phyloP scores from a whole-genome alignment of 129 eudicot species.

The Helichrysum umbraculigerum region DNA sequence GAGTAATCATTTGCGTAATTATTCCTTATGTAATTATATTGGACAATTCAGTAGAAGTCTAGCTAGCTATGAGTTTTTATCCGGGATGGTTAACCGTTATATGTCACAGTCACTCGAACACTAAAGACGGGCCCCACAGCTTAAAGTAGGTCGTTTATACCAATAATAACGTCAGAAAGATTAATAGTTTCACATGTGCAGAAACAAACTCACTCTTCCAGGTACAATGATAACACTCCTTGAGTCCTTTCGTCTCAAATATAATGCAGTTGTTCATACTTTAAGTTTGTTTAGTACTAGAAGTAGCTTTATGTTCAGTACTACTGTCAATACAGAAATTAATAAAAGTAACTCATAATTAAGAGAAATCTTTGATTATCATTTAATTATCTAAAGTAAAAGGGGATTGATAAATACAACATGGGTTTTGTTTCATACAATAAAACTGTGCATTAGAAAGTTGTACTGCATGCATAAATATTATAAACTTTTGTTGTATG shows the following conservation, averaged over 20 bases:
- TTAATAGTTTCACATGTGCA: neutral
- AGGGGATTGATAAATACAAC: too few relatives aligned
- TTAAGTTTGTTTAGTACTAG: too few relatives aligned
- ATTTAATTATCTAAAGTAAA: neutral
- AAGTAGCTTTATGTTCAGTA: neutral
- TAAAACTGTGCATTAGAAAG: too few relatives aligned
- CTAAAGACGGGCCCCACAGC: slow-evolving; percentile 4
- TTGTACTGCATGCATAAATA: too few relatives aligned
- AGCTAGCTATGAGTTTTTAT: neutral
- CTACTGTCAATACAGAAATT: neutral
- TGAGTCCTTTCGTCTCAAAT: neutral
- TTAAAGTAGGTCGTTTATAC: neutral
- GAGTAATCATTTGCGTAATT: neutral
- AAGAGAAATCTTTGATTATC: neutral
- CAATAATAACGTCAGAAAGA: neutral
- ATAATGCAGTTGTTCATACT: neutral
- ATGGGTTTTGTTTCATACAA: too few relatives aligned
- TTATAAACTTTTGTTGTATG: too few relatives aligned
- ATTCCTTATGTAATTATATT: too few relatives aligned
- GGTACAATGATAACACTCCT: neutral
- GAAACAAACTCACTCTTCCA: neutral
- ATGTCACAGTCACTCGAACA: slow-evolving; percentile 9
- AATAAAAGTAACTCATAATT: neutral
- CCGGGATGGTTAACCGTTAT: neutral
- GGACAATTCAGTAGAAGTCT: too few relatives aligned